Base-by-base conservation (phyloP, 2,329 filamentous ascomycete species). In the Aspergillus novofumigatus region DNA sequence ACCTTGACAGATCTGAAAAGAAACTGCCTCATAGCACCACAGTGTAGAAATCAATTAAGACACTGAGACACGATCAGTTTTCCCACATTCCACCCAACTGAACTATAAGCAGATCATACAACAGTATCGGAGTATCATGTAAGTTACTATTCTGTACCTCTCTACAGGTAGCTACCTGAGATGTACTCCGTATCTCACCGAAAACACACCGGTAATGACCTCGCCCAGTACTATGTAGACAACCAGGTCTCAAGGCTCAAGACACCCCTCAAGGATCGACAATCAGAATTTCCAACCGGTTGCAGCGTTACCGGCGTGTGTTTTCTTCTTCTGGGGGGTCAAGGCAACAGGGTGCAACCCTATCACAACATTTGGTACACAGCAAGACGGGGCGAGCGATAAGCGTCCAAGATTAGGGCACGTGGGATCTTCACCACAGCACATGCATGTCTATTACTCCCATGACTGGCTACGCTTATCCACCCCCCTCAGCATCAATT, bases 301-400 rank as follows among this genome's bases (percentile, higher is more conserved):
- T 25, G 44, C 21, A 47, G 21, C 21, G 44, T 47, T 47, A 7
- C 23, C 44, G 4, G 44, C 32, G 32, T 38, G 5, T 17, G 44
- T 3, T 11, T 3, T 11, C 44, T 42, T 26, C 44, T 28, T 28
- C 26, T 28, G 28, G 32, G 29, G 50, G 51, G 49, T 52, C 48
- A 51, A 49, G 44, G 51, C 25, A 25, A 3, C 23, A 21, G 23
- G 41, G n/a, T 23, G 47, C 32, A 57, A 55, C 51, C 56, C 26
- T 52, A 45, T 52, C 28, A 32, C 41, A 44, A n/a, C 41, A 21
- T 44, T 41, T 4, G 28, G 28, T 29, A 29, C 28, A 29, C 11
- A 21, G 48, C 25, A n/a, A 52, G 45, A 56, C 49, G 45, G 58
- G 59, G 59, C 61, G 59, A 10, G 57, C 61, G 59, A 63, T 48